Percentiles rank a stretch among this genome's conserved stretches.
These are phyloP conservation scores for Zangia roseola DNA, from an alignment of 768 basidiomycete genomes.

Conservation along the genomic window DNA sequence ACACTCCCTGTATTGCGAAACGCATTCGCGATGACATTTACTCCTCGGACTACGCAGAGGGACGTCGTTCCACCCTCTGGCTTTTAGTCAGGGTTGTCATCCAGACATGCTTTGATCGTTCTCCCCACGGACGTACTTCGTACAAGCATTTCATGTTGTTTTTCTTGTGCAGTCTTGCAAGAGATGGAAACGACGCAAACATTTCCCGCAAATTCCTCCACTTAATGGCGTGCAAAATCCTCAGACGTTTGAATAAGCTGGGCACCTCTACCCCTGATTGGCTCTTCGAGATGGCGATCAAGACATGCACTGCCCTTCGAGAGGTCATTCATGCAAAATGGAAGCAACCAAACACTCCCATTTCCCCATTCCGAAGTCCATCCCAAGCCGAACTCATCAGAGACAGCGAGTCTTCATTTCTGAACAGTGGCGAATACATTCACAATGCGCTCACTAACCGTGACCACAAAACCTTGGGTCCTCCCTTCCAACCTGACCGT, in stretches of 20 bases:
- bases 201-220: slow-evolving; percentile 24
- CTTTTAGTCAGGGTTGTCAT: slow-evolving; percentile 7
- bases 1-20: neutral
- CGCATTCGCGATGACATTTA: neutral
- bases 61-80: neutral
- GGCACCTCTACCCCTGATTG: slow-evolving; percentile 20
- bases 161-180: slow-evolving; percentile 30
- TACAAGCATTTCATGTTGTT: slow-evolving; percentile 53
- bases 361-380: slow-evolving; percentile 19
- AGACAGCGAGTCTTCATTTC: slow-evolving; percentile 36
- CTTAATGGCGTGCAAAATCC: slow-evolving; percentile 23
- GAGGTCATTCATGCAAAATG: slow-evolving; percentile 32
- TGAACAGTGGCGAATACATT: slow-evolving; percentile 29
- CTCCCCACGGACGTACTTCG: slow-evolving; percentile 5
- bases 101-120: slow-evolving; percentile 23
- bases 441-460: slow-evolving; percentile 10
- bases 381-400: slow-evolving; percentile 1
- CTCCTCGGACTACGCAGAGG: no score
- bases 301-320: slow-evolving; percentile 24
- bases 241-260: slow-evolving; percentile 18
- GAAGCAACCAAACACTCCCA: slow-evolving; percentile 25
- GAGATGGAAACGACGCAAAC: slow-evolving; percentile 10
- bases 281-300: slow-evolving; percentile 38
- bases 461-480: slow-evolving; percentile 7
- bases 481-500: neutral